These are phyloP conservation scores for Dalechampia spathulata DNA, from an alignment of 441 rosid genomes.

Conservation along the genomic window DNA sequence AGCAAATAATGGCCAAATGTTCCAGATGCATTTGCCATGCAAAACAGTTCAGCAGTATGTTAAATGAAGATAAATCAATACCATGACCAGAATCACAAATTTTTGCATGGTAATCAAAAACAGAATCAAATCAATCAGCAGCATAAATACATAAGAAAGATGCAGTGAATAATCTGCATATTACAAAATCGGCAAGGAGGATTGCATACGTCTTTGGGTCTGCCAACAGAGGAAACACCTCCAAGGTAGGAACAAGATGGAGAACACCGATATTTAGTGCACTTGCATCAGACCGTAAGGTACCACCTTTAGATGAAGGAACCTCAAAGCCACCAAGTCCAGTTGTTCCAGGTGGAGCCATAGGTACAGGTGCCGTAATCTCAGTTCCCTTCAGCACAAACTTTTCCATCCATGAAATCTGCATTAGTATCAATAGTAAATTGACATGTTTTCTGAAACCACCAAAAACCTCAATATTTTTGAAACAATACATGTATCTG, in stretches of 20 bases:
- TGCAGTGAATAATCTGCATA: background rate
- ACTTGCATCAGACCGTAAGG: conserved; percentile 92
- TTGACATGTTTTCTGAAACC: conserved; percentile 7
- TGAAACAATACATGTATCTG: background rate
- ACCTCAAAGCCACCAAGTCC: conserved; percentile 99
- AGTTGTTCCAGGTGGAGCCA: conserved; percentile 91
- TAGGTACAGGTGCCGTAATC: conserved; percentile 97
- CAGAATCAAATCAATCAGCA: conserved; percentile 4
- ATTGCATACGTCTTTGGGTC: conserved; percentile 73
- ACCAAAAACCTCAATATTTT: background rate
- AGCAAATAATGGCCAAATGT: background rate
- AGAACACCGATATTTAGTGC: conserved; percentile 93
- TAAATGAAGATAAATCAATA: background rate
- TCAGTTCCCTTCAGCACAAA: conserved; percentile 91
- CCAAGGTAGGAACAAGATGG: conserved; percentile 93
- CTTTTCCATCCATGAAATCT: conserved; percentile 99
- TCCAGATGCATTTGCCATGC: background rate
- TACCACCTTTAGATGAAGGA: conserved; percentile 89
- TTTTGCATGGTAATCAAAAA: background rate
- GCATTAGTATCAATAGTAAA: conserved; percentile 21
- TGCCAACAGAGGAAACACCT: conserved; percentile 79
- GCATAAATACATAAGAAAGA: background rate
- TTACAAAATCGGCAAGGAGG: conserved; percentile 7
- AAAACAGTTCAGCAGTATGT: conserved; percentile 5
- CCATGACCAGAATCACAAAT: background rate